Base-by-base conservation (phyloP, 2,329 filamentous ascomycete species). In the Colletotrichum filicis region DNA sequence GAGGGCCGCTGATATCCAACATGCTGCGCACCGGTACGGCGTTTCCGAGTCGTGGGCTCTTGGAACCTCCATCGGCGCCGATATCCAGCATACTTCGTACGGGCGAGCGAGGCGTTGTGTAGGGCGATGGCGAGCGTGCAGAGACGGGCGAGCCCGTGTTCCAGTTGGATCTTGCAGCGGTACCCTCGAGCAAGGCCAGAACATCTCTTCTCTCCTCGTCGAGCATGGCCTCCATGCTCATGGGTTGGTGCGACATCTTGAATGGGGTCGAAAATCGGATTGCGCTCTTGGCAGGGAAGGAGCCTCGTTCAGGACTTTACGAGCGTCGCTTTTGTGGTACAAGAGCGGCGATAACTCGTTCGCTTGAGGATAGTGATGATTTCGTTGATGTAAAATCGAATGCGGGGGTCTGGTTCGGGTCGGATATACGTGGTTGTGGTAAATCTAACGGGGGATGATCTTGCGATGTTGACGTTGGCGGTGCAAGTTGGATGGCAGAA, bases 161-260 rank as follows among this genome's bases (percentile, higher is more conserved):
- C 79, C 75, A 67, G 65, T 77, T 78, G 74, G 76, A 77, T 53
- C 66, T 73, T 74, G 75, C 77, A 46, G 66, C 68, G 63, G 83
- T 85, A 57, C 87, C 88, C 80, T 93, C 91, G 55, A 95, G 85
- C 74, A 94, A 85, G 60, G 91, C 91, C 76, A 95, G 85, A 52
- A 95, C 91, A 83, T 94, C 93, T 75, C 88, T 87, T 74, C 93
- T 89, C 86, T 96, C 94, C 85, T 95, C 92, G 79, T 95, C 93
- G 75, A 95, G 87, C 76, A 92, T 90, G 61, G 92, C 90, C 83
- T 95, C 93, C 79, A 95, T 90, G 79, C 93, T 95, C 92, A 94
- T 94, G 24, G 85, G 84, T 63, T 83, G 82, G 62, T 75, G 78
- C 60, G 80, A 76, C 82, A 83, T 83, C 71, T 32, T 77, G 79